Evolutionary conservation across 306 rosid genomes (phyloP).

Genomic region (Lathyrus oleraceus): DNA sequence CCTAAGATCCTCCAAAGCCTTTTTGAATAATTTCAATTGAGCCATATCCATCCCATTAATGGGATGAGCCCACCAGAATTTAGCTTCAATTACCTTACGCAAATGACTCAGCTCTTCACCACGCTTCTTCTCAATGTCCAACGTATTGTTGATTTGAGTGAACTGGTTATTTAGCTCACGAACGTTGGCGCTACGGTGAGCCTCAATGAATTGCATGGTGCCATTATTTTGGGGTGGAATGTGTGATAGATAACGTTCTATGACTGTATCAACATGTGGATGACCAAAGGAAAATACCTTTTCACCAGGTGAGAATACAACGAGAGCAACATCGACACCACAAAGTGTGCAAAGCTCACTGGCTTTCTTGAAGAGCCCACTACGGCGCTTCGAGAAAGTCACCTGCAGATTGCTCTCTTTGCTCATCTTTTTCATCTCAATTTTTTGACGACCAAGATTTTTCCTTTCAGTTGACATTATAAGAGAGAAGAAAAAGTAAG

Average conservation of each 20-base stretch:
- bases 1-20: not conserved
- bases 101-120: not conserved
- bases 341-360: conserved; percentile 47
- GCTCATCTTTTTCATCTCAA: conserved; percentile 44
- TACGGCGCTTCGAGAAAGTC: conserved; percentile 46
- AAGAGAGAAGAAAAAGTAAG: too few relatives aligned
- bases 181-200: conserved; percentile 34
- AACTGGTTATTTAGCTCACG: conserved; percentile 30
- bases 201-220: conserved; percentile 31
- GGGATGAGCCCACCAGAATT: conserved; percentile 30
- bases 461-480: conserved; percentile 16
- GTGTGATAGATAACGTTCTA: conserved; percentile 19
- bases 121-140: conserved; percentile 10
- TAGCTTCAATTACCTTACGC: not conserved
- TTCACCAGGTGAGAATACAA: conserved; percentile 38
- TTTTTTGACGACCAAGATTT: conserved; percentile 37
- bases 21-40: not conserved
- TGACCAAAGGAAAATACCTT: conserved; percentile 50
- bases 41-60: not conserved
- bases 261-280: conserved; percentile 16
- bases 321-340: conserved; percentile 33
- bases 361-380: conserved; percentile 50
- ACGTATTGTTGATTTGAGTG: not conserved
- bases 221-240: not conserved
- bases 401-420: conserved; percentile 44